Conservation (phyloP, 2,329 filamentous ascomycete species). For the Sclerotinia sclerotiorum region DNA sequence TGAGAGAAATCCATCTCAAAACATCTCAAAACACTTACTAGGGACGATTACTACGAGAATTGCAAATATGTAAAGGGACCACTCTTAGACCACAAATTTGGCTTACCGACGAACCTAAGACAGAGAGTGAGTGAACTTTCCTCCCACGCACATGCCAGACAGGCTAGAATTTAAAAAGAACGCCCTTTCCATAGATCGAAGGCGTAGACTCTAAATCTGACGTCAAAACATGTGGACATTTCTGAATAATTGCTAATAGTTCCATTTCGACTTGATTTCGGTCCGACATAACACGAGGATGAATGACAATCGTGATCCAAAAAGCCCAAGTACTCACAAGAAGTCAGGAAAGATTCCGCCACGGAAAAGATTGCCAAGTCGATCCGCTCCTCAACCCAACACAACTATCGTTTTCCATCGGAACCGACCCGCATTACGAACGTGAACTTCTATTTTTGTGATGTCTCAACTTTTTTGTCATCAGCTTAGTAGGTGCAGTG, state of each 20-base stretch:
- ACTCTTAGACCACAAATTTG: neutral
- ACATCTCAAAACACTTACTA: neutral
- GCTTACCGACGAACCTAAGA: no score
- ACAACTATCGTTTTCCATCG: neutral
- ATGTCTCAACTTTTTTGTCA: neutral
- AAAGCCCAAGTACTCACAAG: slow-evolving; percentile 1
- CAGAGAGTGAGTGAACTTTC: neutral
- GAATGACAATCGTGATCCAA: neutral
- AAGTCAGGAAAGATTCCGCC: neutral
- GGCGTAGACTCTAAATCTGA: neutral
- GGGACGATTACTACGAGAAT: neutral
- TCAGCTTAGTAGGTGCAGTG: neutral
- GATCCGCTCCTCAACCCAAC: neutral
- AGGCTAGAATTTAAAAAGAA: neutral
- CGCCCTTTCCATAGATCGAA: neutral
- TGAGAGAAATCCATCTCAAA: neutral
- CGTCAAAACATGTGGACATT: neutral
- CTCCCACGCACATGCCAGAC: neutral
- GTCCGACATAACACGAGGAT: neutral
- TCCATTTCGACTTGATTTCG: neutral
- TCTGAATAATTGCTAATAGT: neutral
- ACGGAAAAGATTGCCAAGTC: neutral
- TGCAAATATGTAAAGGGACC: neutral
- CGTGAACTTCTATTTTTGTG: neutral
- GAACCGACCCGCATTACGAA: neutral